Evolutionary conservation across 306 rosid species (phyloP).

Genomic region (Corylus heterophylla): DNA sequence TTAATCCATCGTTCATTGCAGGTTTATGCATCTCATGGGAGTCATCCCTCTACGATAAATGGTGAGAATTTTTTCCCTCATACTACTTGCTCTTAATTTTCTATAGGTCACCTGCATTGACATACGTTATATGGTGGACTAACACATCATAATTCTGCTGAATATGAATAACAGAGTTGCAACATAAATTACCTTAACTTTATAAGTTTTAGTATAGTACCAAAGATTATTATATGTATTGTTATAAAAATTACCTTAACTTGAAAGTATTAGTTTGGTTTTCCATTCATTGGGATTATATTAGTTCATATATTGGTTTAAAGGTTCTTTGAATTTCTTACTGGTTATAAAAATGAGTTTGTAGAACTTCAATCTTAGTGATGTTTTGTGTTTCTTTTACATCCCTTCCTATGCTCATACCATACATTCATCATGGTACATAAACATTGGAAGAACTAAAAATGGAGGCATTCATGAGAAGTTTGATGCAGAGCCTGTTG

Average conservation of each 20-base stretch:
- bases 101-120: background rate
- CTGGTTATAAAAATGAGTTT: too few relatives aligned
- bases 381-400: background rate
- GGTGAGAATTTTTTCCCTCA: conserved; percentile 51
- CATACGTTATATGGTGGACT: background rate
- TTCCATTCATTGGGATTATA: too few relatives aligned
- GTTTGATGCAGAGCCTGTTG: background rate
- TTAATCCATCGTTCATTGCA: conserved; percentile 40
- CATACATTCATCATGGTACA: background rate
- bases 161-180: too few relatives aligned
- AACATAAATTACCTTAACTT: too few relatives aligned
- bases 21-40: conserved; percentile 91
- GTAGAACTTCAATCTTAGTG: too few relatives aligned
- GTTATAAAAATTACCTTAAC: too few relatives aligned
- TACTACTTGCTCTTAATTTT: background rate
- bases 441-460: background rate
- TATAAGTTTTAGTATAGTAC: too few relatives aligned
- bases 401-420: background rate
- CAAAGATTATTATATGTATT: too few relatives aligned
- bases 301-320: too few relatives aligned
- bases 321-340: too few relatives aligned
- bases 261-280: too few relatives aligned
- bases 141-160: background rate
- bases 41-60: conserved; percentile 68
- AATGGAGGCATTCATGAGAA: background rate